A percentile compares a stretch with the other conserved stretches of the same genome.
Evolutionary conservation across 495 filamentous ascomycete genomes (phyloP).

Genomic region (Penicillium parvum): DNA sequence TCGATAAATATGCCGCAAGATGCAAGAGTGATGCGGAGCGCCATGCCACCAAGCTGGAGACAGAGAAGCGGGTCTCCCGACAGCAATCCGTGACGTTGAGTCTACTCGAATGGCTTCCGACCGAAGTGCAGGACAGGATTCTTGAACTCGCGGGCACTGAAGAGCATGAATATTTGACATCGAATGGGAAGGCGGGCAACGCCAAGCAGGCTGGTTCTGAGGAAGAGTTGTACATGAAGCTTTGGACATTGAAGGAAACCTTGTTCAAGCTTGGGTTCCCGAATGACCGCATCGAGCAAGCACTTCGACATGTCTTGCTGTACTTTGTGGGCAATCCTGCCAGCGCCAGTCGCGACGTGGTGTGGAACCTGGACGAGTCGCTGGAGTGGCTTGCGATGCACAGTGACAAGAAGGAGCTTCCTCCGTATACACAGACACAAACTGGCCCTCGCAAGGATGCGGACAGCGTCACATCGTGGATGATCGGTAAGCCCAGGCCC

Average conservation of each 20-base stretch:
- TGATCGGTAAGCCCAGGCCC: slow-evolving; percentile 36
- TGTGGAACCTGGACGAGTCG: slow-evolving; percentile 84
- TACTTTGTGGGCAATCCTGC: slow-evolving; percentile 49
- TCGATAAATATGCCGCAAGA: slow-evolving; percentile 75
- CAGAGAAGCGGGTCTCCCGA: slow-evolving; percentile 71
- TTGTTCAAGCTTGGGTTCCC: slow-evolving; percentile 66
- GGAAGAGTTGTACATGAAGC: slow-evolving; percentile 66
- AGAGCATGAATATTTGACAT: slow-evolving; percentile 33
- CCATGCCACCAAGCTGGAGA: slow-evolving; percentile 67
- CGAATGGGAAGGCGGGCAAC: slow-evolving; percentile 22
- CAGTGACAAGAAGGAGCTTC: slow-evolving; percentile 61
- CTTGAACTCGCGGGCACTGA: slow-evolving; percentile 52
- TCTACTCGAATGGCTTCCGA: slow-evolving; percentile 71
- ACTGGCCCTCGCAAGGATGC: slow-evolving; percentile 30
- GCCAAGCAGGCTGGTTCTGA: slow-evolving; percentile 44
- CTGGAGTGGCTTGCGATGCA: slow-evolving; percentile 81
- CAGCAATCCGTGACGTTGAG: slow-evolving; percentile 65
- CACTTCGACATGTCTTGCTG: slow-evolving; percentile 59
- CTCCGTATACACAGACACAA: slow-evolving; percentile 56
- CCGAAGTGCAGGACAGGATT: slow-evolving; percentile 71
- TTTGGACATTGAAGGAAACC: slow-evolving; percentile 76
- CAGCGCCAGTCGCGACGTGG: slow-evolving; percentile 53
- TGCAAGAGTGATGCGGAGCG: slow-evolving; percentile 61
- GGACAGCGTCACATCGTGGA: slow-evolving; percentile 40
- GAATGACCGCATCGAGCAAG: slow-evolving; percentile 55